Base-by-base conservation (phyloP, 257 asterid species). In the Fraxinus pennsylvanica region DNA sequence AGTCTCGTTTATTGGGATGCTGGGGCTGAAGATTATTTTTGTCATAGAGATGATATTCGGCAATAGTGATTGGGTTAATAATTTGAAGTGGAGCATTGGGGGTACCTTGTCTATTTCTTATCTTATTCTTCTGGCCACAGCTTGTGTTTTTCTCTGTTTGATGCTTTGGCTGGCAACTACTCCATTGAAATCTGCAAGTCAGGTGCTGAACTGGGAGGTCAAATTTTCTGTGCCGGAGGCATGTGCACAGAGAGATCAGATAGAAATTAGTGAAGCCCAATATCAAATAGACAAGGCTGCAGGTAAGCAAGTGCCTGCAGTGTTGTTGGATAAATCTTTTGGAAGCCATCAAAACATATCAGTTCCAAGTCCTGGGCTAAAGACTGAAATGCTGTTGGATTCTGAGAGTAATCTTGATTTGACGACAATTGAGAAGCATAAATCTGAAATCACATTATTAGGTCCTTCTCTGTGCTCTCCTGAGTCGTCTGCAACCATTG, bases 161-260 rank as follows among this genome's bases (percentile, higher is more conserved):
- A 87, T 89, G 95, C 92, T 96, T 85, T 92, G 97, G 98, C 86
- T 96, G 83, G 93, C 90, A 45, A 88, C 84, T 72, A 92, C 97
- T 84, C 99, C 98, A 2, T 82, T 96, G 82, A 96, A 91, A 86
- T 93, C 98, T 73, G 92, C 92, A 68, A 84, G 86, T 73, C 90
- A 85, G 77, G 82, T 80, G 50, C 71, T 81, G 87, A 87, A 80
- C 73, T 85, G 91, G 91, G 94, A 82, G 57, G 68, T 76, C 38
- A 84, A 73, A 50, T 71, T 76, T 54, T 57, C 77, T 50, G 36
- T 43, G 72, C 81, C 80, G 0, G 90, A 81, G 68, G 59, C 89
- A 47, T 78, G 73, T 83, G 36, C 67, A 15, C 87, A 82, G 65
- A 77, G 84, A 73, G 85, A 79, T 72, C 83, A 81, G 79, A 65